These are phyloP conservation scores for Stellera chamaejasme DNA, from an alignment of 345 rosid genomes.

Conservation along the genomic window DNA sequence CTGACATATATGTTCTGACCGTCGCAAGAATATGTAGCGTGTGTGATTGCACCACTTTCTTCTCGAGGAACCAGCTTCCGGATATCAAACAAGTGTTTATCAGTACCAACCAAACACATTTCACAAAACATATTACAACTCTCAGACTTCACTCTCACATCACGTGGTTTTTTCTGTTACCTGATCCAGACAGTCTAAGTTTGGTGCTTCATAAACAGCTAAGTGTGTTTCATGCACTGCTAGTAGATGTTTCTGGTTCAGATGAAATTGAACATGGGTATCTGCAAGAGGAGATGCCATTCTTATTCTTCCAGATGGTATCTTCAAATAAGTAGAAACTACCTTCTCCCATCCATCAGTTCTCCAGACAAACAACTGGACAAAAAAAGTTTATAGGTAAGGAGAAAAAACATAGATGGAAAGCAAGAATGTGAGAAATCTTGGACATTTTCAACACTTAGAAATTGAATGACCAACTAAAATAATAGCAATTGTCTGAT, in stretches of 20 bases:
- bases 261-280: slow-evolving; percentile 30
- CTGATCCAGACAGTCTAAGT: slow-evolving; percentile 24
- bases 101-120: neutral
- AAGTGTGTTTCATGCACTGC: slow-evolving; percentile 23
- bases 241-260: slow-evolving; percentile 31
- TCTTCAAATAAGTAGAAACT: slow-evolving; percentile 17
- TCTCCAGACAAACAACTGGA: slow-evolving; percentile 34
- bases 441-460: too few relatives aligned
- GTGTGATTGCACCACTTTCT: slow-evolving; percentile 62
- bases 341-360: slow-evolving; percentile 28
- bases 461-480: too few relatives aligned
- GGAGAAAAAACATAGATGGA: neutral
- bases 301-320: slow-evolving; percentile 8
- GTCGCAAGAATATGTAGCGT: slow-evolving; percentile 79
- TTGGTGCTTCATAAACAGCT: slow-evolving; percentile 22
- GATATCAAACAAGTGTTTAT: neutral
- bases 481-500: too few relatives aligned
- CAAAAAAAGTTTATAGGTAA: slow-evolving; percentile 4
- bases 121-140: neutral
- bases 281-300: slow-evolving; percentile 13
- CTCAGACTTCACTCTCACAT: neutral
- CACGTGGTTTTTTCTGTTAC: slow-evolving; percentile 7
- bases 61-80: slow-evolving; percentile 53
- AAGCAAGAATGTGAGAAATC: too few relatives aligned
- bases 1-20: slow-evolving; percentile 65